Base-by-base conservation (phyloP, 345 rosid species). In the Lepidium aucheri region DNA sequence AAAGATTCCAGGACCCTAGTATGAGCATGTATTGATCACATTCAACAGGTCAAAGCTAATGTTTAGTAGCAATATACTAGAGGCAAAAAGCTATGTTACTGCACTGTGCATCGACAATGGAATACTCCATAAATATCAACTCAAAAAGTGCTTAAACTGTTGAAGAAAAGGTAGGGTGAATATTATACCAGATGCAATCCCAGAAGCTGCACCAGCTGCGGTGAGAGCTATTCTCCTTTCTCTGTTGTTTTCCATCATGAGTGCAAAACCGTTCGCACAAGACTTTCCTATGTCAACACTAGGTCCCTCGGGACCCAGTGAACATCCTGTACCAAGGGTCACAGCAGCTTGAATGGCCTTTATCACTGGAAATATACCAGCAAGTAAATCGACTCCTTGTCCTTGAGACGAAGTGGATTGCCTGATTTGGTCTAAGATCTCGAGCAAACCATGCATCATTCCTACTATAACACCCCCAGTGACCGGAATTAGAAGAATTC, bases 161-260 rank as follows among this genome's bases (percentile, higher is more conserved):
- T 59, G 10, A 6, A 54, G 1, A 54, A 63, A 42, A 55, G 20
- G 12, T 11, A 57, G 7, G 22, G 40, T 15, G 4, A 45, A 26
- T 17, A 40, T 6, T 11, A 56, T 74, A 93, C 99, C 99, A 76
- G 96, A 86, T 62, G 99, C 85, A 82, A 94, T 94, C 57, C 99
- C 99, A 81, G 97, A 81, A 0, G 96, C 99, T 1, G 99, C 97
- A 75, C 97, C 99, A 70, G 99, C 99, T 38, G 96, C 97, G 43
- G 92, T 82, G 67, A 94, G 97, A 73, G 97, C 94, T 47, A 84
- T 94, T 72, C 83, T 87, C 75, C 96, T 85, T 65, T 94, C 99
- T 81, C 99, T 83, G 75, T 94, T 94, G 77, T 84, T 90, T 78
- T 91, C 97, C 97, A 94, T 94, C 92, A 90, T 82, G 13, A 88